phyloP scores from a whole-genome alignment of 2,329 filamentous ascomycete species.

The Hansfordia pulvinata region DNA sequence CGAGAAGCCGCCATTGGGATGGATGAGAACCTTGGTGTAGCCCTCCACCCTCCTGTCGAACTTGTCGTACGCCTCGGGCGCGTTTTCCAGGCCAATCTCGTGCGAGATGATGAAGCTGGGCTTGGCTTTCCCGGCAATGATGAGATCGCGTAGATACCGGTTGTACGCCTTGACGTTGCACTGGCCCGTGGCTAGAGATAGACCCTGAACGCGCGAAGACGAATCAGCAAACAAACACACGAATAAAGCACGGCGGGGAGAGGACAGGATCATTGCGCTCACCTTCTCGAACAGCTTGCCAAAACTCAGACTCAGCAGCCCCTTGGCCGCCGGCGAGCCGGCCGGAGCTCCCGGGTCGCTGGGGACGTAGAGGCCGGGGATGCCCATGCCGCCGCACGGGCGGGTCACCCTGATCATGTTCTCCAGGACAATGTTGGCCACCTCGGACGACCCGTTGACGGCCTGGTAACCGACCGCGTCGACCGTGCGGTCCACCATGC shows the following conservation, averaged over 20 bases:
- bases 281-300: conserved; percentile 58
- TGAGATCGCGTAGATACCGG: conserved; percentile 50
- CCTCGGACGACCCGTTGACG: too few relatives aligned
- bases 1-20: conserved; percentile 40
- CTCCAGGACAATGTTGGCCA: conserved; percentile 50
- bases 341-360: conserved; percentile 50
- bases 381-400: conserved; percentile 46
- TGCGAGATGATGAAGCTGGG: conserved; percentile 55
- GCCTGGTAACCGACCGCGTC: conserved; percentile 4
- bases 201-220: conserved; percentile 24
- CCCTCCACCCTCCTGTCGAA: conserved; percentile 54
- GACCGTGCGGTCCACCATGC: conserved; percentile 2
- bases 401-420: conserved; percentile 50
- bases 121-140: conserved; percentile 49
- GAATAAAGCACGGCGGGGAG: too few relatives aligned
- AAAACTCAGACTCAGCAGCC: conserved; percentile 50
- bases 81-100: conserved; percentile 48
- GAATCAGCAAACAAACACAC: too few relatives aligned
- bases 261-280: conserved; percentile 3
- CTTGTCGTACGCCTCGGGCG: conserved; percentile 46
- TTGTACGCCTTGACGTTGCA: conserved; percentile 60
- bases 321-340: conserved; percentile 42
- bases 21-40: conserved; percentile 55
- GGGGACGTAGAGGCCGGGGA: conserved; percentile 37
- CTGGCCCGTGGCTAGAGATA: conserved; percentile 46